A percentile compares a stretch with the other conserved stretches of the same genome.
These are phyloP conservation scores for Rasamsonia emersonii DNA, from an alignment of 2,329 filamentous ascomycete species.

Conservation along the genomic window DNA sequence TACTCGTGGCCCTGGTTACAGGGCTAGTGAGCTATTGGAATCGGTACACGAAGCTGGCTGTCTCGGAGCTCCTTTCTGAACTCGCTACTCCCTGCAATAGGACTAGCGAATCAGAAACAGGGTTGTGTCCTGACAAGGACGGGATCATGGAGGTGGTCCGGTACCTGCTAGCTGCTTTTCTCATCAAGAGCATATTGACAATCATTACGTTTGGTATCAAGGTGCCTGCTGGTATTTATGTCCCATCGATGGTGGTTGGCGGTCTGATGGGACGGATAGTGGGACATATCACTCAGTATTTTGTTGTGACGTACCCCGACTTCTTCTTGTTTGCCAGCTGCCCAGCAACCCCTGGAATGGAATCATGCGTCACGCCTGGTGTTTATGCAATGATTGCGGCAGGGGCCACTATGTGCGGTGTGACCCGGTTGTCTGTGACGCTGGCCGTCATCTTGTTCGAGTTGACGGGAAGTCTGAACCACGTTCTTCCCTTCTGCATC, in stretches of 20 bases:
- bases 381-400: constrained; percentile 93
- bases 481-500: constrained; percentile 89
- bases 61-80: constrained; percentile 84
- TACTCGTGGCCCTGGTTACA: constrained; percentile 77
- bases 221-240: constrained; percentile 92
- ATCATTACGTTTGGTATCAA: constrained; percentile 93
- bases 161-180: constrained; percentile 66
- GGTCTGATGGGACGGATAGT: constrained; percentile 83
- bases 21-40: constrained; percentile 91
- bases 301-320: constrained; percentile 64
- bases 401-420: constrained; percentile 95
- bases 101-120: constrained; percentile 57
- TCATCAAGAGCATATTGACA: constrained; percentile 84
- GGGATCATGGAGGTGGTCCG: constrained; percentile 71
- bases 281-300: constrained; percentile 75
- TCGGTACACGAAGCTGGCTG: constrained; percentile 74
- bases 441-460: constrained; percentile 94
- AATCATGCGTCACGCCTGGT: constrained; percentile 88
- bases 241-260: constrained; percentile 97
- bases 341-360: constrained; percentile 55
- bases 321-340: constrained; percentile 69
- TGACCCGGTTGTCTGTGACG: constrained; percentile 86
- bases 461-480: constrained; percentile 86
- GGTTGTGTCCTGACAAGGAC: constrained; percentile 66
- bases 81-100: constrained; percentile 75